A percentile compares a stretch with the other conserved stretches of the same genome.
These are phyloP conservation scores for Saturnispora besseyi DNA, from an alignment of 805 yeast genomes.

Conservation along the genomic window DNA sequence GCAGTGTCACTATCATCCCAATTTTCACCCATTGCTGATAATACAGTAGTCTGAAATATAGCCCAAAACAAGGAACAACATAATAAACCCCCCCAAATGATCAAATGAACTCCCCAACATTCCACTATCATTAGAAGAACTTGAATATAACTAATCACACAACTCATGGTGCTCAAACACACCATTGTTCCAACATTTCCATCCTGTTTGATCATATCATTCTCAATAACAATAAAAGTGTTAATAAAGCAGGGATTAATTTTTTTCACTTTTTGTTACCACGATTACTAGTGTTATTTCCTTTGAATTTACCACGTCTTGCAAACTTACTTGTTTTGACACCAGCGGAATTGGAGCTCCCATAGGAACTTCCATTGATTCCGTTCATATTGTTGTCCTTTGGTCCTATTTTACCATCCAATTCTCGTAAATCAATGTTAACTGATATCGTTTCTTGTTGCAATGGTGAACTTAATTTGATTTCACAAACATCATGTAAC, in stretches of 20 bases:
- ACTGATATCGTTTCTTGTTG: slow-evolving; percentile 30
- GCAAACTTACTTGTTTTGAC: background rate
- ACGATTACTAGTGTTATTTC: background rate
- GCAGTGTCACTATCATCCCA: background rate
- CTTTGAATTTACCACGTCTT: background rate
- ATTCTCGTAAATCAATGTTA: slow-evolving; percentile 33
- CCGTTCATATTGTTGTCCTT: background rate
- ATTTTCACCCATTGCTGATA: background rate
- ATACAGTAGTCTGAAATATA: background rate
- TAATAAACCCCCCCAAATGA: background rate
- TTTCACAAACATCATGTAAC: slow-evolving; percentile 31
- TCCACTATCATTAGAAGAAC: background rate
- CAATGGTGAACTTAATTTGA: slow-evolving; percentile 34
- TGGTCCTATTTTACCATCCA: slow-evolving; percentile 27
- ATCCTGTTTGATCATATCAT: background rate
- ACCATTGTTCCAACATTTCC: background rate
- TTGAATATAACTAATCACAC: background rate
- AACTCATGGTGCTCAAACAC: background rate
- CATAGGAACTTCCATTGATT: background rate
- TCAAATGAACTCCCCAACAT: background rate
- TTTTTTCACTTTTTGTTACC: background rate
- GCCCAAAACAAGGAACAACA: background rate
- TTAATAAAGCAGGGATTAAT: background rate
- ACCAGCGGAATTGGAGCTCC: background rate
- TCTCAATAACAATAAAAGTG: background rate